Evolutionary conservation across 1,284 basidiomycete species (phyloP).

Genomic region (Moniliella sp.): DNA sequence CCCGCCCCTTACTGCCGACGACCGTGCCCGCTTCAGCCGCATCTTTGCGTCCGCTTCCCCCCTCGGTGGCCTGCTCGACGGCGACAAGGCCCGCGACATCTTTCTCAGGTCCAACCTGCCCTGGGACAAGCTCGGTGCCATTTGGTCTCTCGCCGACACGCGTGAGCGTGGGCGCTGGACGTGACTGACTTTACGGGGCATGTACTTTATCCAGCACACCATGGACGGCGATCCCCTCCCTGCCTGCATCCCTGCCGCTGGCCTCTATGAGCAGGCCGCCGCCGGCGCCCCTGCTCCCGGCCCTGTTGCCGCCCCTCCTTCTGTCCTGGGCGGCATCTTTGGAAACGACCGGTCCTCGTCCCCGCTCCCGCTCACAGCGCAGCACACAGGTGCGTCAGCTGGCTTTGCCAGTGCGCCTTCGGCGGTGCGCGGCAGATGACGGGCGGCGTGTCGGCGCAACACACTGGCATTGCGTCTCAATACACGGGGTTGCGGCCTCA

Average conservation of each 20-base stretch:
- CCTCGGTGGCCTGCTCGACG: constrained; percentile 30
- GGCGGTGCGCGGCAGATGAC: constrained; percentile 12
- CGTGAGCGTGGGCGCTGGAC: constrained; percentile 76
- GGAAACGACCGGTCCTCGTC: too few species aligned
- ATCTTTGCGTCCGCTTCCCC: constrained; percentile 30
- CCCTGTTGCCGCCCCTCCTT: constrained; percentile 1
- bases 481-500: too few species aligned
- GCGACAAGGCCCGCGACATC: constrained; percentile 67
- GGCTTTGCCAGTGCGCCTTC: neutral
- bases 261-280: constrained; percentile 59
- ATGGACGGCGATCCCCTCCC: constrained; percentile 63
- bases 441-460: constrained; percentile 1
- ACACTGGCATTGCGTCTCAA: too few species aligned
- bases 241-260: constrained; percentile 55
- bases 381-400: neutral
- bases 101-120: constrained; percentile 80
- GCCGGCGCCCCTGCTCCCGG: constrained; percentile 7
- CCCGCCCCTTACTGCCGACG: constrained; percentile 24
- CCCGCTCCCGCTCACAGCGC: neutral
- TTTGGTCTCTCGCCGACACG: constrained; percentile 90
- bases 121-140: constrained; percentile 70
- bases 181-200: constrained; percentile 75
- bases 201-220: constrained; percentile 67
- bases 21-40: constrained; percentile 28
- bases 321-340: constrained; percentile 9